Evolutionary conservation across 306 rosid species (phyloP).

Genomic region (Castanea crenata): DNA sequence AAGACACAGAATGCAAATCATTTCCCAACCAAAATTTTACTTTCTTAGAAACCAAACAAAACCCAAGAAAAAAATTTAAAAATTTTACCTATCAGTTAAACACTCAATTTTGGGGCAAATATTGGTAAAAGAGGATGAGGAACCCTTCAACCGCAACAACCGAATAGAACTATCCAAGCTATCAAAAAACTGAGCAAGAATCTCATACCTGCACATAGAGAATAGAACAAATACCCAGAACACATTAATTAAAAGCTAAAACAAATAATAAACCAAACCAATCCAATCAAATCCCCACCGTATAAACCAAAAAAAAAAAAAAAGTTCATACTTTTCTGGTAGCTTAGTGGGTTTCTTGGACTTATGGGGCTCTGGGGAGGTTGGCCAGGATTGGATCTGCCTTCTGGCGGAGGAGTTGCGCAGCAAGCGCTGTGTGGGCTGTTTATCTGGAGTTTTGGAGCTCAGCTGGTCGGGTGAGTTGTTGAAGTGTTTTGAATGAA

Average conservation of each 20-base stretch:
- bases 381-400: slow-evolving; percentile 27
- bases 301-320: neutral
- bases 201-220: slow-evolving; percentile 46
- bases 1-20: no score
- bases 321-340: slow-evolving; percentile 46
- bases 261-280: neutral
- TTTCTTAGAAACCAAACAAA: neutral
- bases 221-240: neutral
- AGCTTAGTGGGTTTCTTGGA: slow-evolving; percentile 29
- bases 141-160: slow-evolving; percentile 44
- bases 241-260: neutral
- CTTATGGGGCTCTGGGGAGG: slow-evolving; percentile 4
- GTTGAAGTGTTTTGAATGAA: slow-evolving; percentile 17
- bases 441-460: slow-evolving; percentile 66
- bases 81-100: slow-evolving; percentile 63
- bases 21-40: no score
- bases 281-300: neutral
- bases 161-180: slow-evolving; percentile 56
- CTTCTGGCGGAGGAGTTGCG: slow-evolving; percentile 43
- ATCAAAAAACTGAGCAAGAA: slow-evolving; percentile 50
- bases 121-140: slow-evolving; percentile 37
- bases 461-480: slow-evolving; percentile 14
- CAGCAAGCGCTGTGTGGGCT: slow-evolving; percentile 31
- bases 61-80: neutral
- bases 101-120: slow-evolving; percentile 48